Base-by-base conservation (phyloP, 352 stramenopile genomes). In the Phytophthora rubi region DNA sequence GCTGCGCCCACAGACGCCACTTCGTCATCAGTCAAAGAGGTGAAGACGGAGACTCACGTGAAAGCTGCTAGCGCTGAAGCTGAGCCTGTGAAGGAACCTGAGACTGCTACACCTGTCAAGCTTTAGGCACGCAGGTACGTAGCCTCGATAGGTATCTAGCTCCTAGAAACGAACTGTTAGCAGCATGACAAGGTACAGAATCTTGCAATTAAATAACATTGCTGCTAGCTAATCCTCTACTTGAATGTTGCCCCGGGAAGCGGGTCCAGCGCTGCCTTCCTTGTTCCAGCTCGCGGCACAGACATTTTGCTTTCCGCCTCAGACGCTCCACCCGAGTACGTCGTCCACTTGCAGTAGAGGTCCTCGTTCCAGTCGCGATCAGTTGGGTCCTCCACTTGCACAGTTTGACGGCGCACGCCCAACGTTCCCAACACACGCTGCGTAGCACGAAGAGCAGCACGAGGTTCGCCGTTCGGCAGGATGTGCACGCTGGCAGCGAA, bases 401-500 rank as follows among this genome's bases (percentile, higher is more conserved):
- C 81, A 16, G 86, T 94, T 70, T 85, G 79, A 30, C 77, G 81
- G 61, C 74, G 76, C 26, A 94, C 75, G 53, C 86, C 84, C 6
- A 89, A 56, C 4, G 77, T 81, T 35, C 78, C 69, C 44, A 94
- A 51, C 55, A 91, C 61, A 2, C 68, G 68, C 68, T 94, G 84
- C 9, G 83, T 86, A 56, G 80, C 80, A 33, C 73, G 70, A 51
- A 91, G 83, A 30, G 86, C 84, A 2, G 58, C n/a, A 23, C 74
- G 65, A 44, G 77, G 59, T 26, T 91, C 83, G 7, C 81, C 84
- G 51, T 91, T 90, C 15, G 84, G 76, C 33, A 91, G 53, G 55
- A 94, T 80, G 53, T 99, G 97, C n/a, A 99, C 94, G 58, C 92
- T 98, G 18, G 98, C 80, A 5, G 91, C 86, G 18, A 85, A 87